Conservation (phyloP, 441 rosid species). For the Erysimum cheiri region DNA sequence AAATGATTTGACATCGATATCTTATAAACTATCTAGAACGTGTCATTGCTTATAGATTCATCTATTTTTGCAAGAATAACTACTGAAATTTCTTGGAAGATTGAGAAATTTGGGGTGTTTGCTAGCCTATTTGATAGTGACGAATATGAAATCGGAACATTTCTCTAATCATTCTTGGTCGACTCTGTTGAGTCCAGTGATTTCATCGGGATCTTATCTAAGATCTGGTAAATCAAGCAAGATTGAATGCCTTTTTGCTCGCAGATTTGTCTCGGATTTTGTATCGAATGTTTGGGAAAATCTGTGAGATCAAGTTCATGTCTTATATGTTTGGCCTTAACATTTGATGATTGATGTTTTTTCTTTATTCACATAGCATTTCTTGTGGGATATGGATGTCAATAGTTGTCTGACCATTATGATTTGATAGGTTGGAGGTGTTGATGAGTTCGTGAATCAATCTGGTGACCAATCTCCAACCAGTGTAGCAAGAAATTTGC, state of each 20-base stretch:
- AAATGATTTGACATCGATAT: slow-evolving; percentile 18
- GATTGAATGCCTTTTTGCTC: background rate
- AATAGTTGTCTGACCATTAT: background rate
- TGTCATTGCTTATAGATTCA: background rate
- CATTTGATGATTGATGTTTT: slow-evolving; percentile 2
- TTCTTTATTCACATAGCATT: background rate
- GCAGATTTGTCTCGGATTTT: background rate
- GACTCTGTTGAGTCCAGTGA: slow-evolving; percentile 13
- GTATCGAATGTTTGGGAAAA: background rate
- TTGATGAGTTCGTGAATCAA: slow-evolving; percentile 60
- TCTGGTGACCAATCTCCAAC: slow-evolving; percentile 51
- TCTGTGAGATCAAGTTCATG: background rate
- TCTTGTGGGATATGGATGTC: background rate
- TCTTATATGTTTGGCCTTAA: background rate
- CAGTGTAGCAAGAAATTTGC: slow-evolving; percentile 41
- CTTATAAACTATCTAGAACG: background rate
- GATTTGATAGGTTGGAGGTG: slow-evolving; percentile 74
- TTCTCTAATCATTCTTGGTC: background rate
- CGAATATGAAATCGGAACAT: slow-evolving; percentile 3
- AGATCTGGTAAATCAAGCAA: slow-evolving; percentile 1
- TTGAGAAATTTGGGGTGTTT: background rate
- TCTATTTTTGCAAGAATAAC: background rate
- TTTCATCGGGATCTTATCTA: background rate
- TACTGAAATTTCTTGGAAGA: background rate
- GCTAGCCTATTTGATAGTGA: slow-evolving; percentile 1